Base-by-base conservation (phyloP, 495 filamentous ascomycete species). In the Aspergillus campestris region DNA sequence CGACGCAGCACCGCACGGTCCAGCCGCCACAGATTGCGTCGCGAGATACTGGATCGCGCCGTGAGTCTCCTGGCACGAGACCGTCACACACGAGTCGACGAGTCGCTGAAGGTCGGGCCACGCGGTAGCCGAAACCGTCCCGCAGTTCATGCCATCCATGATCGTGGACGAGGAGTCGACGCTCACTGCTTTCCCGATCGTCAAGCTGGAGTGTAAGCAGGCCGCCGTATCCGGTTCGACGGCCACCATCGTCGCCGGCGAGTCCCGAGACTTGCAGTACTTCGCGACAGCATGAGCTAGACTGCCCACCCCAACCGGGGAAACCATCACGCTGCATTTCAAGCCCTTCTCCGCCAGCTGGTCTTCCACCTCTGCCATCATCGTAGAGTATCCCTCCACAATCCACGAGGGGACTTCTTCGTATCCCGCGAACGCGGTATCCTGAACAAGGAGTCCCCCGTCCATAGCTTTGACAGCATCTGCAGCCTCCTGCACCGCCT, bases 91-190 rank as follows among this genome's bases (percentile, higher is more conserved):
- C 0, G 70, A 79, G 64, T 83, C 80, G 2, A 83, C 70, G 29
- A 77, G 71, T 6, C 63, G 55, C 10, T 66, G 55, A 11, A 86
- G 53, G 1, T 75, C 45, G 1, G 74, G 68, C 83, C 83, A 86
- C 2, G 82, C 78, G 7, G 67, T 75, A 1, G 61, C 61, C 0
- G 82, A 84, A 6, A 84, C 66, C 1, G 79, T 84, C 3, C 82
- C 81, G 49, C 82, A 86, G 50, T 81, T 74, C 73, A 86, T 74
- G 2, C 82, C 82, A 40, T 67, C 65, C 82, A 86, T 86, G 53
- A 84, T 83, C 5, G 75, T 84, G 7, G 66, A 52, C 0, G 58
- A 64, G 0, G 79, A 84, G 3, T 49, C 11, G 3, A 81, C 67
- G 0, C 66, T 40, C 5, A 64, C 61, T 11, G 68, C 60, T 31